phyloP scores from a whole-genome alignment of 2,329 filamentous ascomycete species.

The Phialophora verrucosa region DNA sequence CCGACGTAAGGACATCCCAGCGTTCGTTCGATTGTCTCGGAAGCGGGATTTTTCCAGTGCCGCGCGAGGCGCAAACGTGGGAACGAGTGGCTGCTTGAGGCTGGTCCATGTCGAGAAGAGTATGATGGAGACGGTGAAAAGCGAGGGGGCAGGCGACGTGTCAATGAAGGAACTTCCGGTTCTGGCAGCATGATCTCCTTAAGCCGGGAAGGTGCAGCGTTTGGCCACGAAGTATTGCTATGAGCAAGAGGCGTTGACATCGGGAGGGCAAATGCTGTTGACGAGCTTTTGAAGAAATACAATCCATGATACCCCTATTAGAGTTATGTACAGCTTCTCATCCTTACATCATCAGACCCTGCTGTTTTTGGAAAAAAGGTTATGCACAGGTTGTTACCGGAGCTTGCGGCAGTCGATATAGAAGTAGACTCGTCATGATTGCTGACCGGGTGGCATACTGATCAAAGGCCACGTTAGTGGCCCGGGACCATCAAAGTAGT shows the following conservation, averaged over 20 bases:
- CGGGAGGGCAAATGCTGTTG: not conserved
- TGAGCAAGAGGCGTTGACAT: not conserved
- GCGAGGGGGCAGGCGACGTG: not conserved
- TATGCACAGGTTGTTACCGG: not conserved
- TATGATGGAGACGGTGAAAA: not conserved
- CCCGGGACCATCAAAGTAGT: slow-evolving; percentile 32
- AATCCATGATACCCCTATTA: not conserved
- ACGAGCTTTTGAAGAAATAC: not conserved
- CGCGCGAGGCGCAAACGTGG: not conserved
- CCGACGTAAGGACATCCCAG: too few species aligned
- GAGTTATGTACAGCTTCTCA: not conserved
- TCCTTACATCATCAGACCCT: not conserved
- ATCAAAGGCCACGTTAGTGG: slow-evolving; percentile 32
- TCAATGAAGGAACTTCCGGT: not conserved
- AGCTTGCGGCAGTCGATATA: not conserved
- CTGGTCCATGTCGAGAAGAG: not conserved
- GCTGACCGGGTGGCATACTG: slow-evolving; percentile 26
- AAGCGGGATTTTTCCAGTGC: not conserved
- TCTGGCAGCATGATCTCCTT: not conserved
- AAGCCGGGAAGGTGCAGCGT: not conserved
- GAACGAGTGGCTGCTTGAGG: not conserved
- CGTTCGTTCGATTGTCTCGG: too few species aligned
- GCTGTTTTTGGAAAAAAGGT: not conserved
- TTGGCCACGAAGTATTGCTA: not conserved
- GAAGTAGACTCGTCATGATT: slow-evolving; percentile 9